Base-by-base conservation (phyloP, 2,329 filamentous ascomycete species). In the Fusarium tupiense region DNA sequence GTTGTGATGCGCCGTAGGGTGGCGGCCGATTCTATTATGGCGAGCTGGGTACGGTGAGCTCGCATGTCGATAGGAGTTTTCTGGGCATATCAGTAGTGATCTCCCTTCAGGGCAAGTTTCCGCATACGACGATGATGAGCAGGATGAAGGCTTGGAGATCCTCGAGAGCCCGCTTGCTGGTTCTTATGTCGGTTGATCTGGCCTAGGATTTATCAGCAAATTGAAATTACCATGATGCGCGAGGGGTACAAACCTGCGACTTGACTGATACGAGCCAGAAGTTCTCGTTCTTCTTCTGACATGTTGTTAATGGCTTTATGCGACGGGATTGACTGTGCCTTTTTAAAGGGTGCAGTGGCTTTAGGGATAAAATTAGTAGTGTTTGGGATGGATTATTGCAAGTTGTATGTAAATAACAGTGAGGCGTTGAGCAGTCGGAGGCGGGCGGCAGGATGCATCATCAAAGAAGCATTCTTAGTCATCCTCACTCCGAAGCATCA, bases 131-230 rank as follows among this genome's bases (percentile, higher is more conserved):
- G 80, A 71, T 83, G 78, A 35, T 81, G 74, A 63, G 75, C 71
- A 19, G 78, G 77, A 40, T 80, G 78, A 41, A 77, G 78, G 33
- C 60, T 72, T 52, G 77, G 61, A n/a, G 77, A 60, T 24, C 83
- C 70, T n/a, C 75, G 79, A 43, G 83, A 67, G 46, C 84, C 85
- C 40, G 85, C 80, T 73, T 89, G 87, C 72, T 91, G 88, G 72
- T 89, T 93, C 82, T 93, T 95, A 84, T 93, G 91, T 60, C 91
- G 90, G 81, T 95, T 95, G 80, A 96, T 96, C 83, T 93, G 92
- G 75, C 92, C 93, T 94, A 73, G 16, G 31, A 49, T 49, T 67
- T 46, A 68, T 80, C 61, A 83, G 72, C 78, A 63, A 59, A 67
- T 50, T 74, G 64, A 33, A 60, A 40, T 33, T 33, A 47, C 61